phyloP scores from a whole-genome alignment of 495 filamentous ascomycete species.

The Penicillium maclennaniae region DNA sequence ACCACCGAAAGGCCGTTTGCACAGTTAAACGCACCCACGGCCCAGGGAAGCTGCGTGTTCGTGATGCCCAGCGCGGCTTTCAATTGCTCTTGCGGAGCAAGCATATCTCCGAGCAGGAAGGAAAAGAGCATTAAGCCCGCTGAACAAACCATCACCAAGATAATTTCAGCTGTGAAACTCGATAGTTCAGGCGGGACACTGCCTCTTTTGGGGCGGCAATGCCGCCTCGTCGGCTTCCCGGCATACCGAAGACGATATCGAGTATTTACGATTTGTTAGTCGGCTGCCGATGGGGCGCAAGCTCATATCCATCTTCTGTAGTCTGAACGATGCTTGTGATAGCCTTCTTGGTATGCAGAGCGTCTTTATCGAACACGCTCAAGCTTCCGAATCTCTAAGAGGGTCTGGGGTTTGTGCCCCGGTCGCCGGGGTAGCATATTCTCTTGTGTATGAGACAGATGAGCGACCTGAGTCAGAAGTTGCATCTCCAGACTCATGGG shows the following conservation, averaged over 20 bases:
- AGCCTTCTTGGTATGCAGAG: constrained; percentile 12
- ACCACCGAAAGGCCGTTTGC: constrained; percentile 45
- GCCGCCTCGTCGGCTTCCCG: constrained; percentile 14
- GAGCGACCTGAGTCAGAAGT: constrained; percentile 17
- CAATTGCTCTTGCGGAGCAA: constrained; percentile 35
- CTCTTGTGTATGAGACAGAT: constrained; percentile 18
- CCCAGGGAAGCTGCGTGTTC: constrained; percentile 38
- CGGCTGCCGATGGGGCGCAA: constrained; percentile 9
- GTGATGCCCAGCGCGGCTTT: constrained; percentile 34
- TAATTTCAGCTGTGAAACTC: constrained; percentile 29
- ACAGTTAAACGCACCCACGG: constrained; percentile 37
- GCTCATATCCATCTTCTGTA: constrained; percentile 14
- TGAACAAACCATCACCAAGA: constrained; percentile 42
- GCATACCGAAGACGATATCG: constrained; percentile 15
- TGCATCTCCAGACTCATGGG: constrained; percentile 8
- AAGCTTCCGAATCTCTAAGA: constrained; percentile 14
- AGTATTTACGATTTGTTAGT: constrained; percentile 18
- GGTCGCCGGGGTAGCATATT: constrained; percentile 22
- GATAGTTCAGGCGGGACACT: constrained; percentile 20
- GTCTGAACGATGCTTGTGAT: constrained; percentile 8
- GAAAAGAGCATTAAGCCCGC: constrained; percentile 43
- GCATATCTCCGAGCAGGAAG: constrained; percentile 38
- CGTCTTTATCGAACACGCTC: constrained; percentile 12
- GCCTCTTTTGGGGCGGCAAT: constrained; percentile 17
- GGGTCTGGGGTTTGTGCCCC: constrained; percentile 25